A percentile compares a stretch with the other conserved stretches of the same genome.
phyloP scores from a whole-genome alignment of 106 monocot genomes.

The Allium sativum region DNA sequence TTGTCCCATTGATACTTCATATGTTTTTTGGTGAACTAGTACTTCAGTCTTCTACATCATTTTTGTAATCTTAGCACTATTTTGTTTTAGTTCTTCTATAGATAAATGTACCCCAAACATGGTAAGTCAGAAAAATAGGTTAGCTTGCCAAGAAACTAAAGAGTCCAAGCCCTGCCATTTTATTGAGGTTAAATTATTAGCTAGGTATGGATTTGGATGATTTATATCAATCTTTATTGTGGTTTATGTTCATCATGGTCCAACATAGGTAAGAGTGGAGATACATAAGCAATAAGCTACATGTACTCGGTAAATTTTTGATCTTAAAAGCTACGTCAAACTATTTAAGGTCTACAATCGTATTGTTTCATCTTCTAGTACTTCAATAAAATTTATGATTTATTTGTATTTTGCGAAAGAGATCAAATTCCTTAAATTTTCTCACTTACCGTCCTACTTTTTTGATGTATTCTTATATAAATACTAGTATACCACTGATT shows the following conservation, averaged over 20 bases:
- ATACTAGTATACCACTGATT: too few relatives aligned
- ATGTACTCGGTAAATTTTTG: neutral
- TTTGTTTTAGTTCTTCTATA: neutral
- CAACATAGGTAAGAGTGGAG: neutral
- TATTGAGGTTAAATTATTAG: neutral
- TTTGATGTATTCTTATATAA: too few relatives aligned
- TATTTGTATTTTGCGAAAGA: too few relatives aligned
- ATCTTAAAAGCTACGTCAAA: neutral
- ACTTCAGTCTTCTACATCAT: slow-evolving; percentile 37
- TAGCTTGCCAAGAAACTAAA: slow-evolving; percentile 85
- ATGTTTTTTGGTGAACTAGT: slow-evolving; percentile 85
- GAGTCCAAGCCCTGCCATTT: slow-evolving; percentile 80
- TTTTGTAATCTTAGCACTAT: too few relatives aligned
- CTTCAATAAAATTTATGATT: too few relatives aligned
- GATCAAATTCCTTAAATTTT: too few relatives aligned
- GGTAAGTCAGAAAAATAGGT: slow-evolving; percentile 85
- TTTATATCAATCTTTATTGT: too few relatives aligned
- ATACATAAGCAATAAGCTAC: neutral
- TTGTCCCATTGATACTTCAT: slow-evolving; percentile 87
- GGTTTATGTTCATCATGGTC: neutral
- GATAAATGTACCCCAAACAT: slow-evolving; percentile 56
- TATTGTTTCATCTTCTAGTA: too few relatives aligned
- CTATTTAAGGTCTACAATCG: too few relatives aligned
- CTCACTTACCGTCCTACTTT: too few relatives aligned
- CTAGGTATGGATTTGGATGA: too few relatives aligned